Percentiles rank a stretch among this genome's conserved stretches.
phyloP scores from a whole-genome alignment of 805 yeast species.

The Schwanniomyces pseudopolymorphus region DNA sequence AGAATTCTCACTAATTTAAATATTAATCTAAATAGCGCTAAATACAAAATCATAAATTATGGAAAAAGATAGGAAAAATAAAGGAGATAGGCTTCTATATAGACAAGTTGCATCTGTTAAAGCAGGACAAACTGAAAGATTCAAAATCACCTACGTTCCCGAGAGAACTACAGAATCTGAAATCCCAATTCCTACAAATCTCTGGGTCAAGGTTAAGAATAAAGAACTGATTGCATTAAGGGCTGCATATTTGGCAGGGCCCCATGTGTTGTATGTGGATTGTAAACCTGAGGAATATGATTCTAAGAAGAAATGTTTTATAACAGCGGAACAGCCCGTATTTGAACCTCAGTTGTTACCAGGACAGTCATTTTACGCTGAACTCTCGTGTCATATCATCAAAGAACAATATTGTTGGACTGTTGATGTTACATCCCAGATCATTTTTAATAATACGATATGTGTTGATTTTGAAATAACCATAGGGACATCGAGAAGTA shows the following conservation, averaged over 20 bases:
- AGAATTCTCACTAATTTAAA: background rate
- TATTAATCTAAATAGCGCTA: background rate
- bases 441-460: conserved; percentile 68
- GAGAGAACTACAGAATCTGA: conserved; percentile 5
- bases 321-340: conserved; percentile 75
- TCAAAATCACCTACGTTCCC: conserved; percentile 50
- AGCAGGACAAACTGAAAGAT: conserved; percentile 62
- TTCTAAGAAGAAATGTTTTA: conserved; percentile 50
- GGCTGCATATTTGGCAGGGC: conserved; percentile 88
- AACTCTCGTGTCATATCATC: conserved; percentile 63
- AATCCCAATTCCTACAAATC: conserved; percentile 16
- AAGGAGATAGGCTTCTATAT: conserved; percentile 23
- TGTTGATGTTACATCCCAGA: conserved; percentile 78
- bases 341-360: conserved; percentile 73
- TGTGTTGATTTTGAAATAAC: conserved; percentile 65
- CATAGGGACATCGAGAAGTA: conserved; percentile 47
- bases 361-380: conserved; percentile 60
- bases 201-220: conserved; percentile 66
- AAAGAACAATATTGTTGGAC: conserved; percentile 67
- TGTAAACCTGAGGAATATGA: conserved; percentile 67
- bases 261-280: conserved; percentile 82
- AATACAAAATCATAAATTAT: background rate
- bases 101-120: conserved; percentile 46
- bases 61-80: background rate
- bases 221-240: conserved; percentile 68